These are phyloP conservation scores for Vigna radiata DNA, from an alignment of 306 rosid genomes.

Conservation along the genomic window DNA sequence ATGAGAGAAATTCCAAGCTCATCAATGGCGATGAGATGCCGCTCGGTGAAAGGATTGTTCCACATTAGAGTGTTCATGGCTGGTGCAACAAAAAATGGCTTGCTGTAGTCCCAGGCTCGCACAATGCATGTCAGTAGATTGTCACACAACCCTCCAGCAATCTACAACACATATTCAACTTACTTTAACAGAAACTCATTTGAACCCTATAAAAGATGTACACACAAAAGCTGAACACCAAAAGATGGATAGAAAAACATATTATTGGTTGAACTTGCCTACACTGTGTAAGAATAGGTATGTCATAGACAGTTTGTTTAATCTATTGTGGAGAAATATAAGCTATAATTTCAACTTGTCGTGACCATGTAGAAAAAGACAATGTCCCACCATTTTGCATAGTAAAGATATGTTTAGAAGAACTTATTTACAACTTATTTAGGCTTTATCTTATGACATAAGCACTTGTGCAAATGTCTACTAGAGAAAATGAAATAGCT, in stretches of 20 bases:
- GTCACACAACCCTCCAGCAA: conserved; percentile 96
- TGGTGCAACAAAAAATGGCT: conserved; percentile 92
- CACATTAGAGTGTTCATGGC: conserved; percentile 98
- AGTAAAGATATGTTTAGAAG: background rate
- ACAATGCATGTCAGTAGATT: conserved; percentile 85
- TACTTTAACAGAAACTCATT: conserved; percentile 7
- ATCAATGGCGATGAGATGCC: conserved; percentile 80
- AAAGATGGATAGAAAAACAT: background rate
- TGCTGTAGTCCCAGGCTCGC: conserved; percentile 97
- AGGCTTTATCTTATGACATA: background rate
- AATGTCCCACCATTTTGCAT: conserved; percentile 21
- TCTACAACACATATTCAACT: conserved; percentile 54
- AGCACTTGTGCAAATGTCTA: background rate
- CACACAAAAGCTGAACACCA: conserved; percentile 28
- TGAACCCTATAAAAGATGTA: conserved; percentile 13
- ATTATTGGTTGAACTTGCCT: background rate
- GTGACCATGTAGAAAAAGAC: conserved; percentile 6
- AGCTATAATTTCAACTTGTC: conserved; percentile 10
- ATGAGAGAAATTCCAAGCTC: conserved; percentile 93
- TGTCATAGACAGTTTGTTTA: conserved; percentile 20
- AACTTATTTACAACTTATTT: too few species aligned
- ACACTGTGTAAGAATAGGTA: background rate
- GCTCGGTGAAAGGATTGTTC: conserved; percentile 93
- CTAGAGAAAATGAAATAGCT: background rate
- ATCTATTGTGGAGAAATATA: background rate